Conservation (phyloP, 2,329 filamentous ascomycete genomes). For the Diplodia sapinea region DNA sequence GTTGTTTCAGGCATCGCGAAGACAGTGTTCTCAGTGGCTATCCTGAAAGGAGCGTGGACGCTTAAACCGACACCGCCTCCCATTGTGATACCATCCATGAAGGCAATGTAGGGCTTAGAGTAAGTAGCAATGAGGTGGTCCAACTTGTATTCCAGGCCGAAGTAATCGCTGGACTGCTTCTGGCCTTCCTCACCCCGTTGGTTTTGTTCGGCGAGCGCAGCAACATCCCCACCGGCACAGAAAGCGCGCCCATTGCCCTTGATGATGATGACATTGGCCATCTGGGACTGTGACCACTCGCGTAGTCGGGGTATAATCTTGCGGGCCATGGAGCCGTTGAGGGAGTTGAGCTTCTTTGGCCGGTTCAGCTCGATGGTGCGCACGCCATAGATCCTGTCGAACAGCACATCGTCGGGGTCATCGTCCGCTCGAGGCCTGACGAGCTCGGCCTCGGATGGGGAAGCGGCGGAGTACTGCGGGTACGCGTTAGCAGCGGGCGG, state of each 20-base stretch:
- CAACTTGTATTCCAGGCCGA: constrained; percentile 92
- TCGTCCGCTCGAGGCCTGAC: constrained; percentile 67
- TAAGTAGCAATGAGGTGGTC: constrained; percentile 96
- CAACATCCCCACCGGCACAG: constrained; percentile 92
- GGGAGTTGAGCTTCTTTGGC: constrained; percentile 86
- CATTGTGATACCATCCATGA: constrained; percentile 99
- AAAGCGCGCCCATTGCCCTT: constrained; percentile 88
- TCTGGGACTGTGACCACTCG: constrained; percentile 93
- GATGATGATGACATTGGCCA: constrained; percentile 91
- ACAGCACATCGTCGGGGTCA: constrained; percentile 88
- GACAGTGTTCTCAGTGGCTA: constrained; percentile 92
- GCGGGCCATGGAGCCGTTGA: constrained; percentile 91
- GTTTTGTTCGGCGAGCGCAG: constrained; percentile 76
- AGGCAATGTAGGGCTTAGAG: constrained; percentile 87
- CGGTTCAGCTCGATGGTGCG: constrained; percentile 94
- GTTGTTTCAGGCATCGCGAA: constrained; percentile 99
- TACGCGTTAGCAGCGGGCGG: constrained; percentile 6
- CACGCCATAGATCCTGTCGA: constrained; percentile 85
- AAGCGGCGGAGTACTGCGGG: constrained; percentile 33
- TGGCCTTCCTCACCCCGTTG: constrained; percentile 70
- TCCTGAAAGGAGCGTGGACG: constrained; percentile 92
- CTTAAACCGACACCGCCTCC: constrained; percentile 94
- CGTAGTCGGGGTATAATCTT: constrained; percentile 89
- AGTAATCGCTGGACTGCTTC: constrained; percentile 80
- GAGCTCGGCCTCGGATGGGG: constrained; percentile 37